Evolutionary conservation across 352 stramenopile species (phyloP), one percentile per base, ranked within the genome.

Genomic region (Thraustotheca clavata): DNA sequence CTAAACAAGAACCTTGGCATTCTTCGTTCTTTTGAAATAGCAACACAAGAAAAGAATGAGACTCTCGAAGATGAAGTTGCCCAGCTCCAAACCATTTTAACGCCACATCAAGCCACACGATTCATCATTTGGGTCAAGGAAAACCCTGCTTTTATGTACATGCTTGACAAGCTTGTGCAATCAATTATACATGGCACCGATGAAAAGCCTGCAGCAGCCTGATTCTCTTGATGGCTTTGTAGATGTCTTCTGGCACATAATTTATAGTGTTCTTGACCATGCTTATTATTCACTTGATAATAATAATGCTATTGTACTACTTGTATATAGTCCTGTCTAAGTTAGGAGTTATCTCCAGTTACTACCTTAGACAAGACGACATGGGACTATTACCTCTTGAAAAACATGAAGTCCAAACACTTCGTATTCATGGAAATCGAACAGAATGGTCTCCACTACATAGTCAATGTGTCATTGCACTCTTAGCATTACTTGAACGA

Each of bases 121-220:
- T 91, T 91, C 72, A 91, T 91, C 73, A 86, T 91, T 59, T 91
- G 82, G 82, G 82, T 91, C 16, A 91, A 91, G 60, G 79, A 91
- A 41, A 91, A 91, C 39, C 82, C 79, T 50, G 82, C 82, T 20
- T 89, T 91, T 62, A 91, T 91, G 82, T 91, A 91, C 66, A 91
- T 91, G 82, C 71, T 91, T 46, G 80, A 91, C 70, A 87, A 87
- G 59, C 67, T 91, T 27, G 80, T 89, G 47, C 77, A 89, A 67
- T 86, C 77, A 11, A 88, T 65, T 46, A 65, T 65, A 20, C 18
- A 24, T 32, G 57, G 57, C 57, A 65, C 57, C 18, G 57, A 65
- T 46, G 38, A 54, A 31, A 52, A 52, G 43, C 43, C 43, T 31
- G 43, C 43, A 31, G 24, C 43, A 24, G 43, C 43, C 31, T 52